Evolutionary conservation across 2,329 filamentous ascomycete genomes (phyloP).

Genomic region (Aspergillus fumigatiaffinis): DNA sequence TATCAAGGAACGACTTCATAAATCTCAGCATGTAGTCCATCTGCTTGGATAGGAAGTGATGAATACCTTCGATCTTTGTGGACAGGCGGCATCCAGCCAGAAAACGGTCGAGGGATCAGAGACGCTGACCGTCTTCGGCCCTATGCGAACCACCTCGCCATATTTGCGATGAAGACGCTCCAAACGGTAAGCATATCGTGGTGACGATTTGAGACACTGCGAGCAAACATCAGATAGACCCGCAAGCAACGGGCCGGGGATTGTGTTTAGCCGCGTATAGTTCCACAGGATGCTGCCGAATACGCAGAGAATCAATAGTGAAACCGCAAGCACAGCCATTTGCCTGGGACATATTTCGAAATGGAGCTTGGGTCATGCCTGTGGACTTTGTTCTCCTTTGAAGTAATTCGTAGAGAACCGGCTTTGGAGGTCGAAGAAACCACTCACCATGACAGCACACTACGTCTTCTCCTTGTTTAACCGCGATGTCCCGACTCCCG

Average conservation of each 20-base stretch:
- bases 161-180: conserved; percentile 11
- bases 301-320: conserved; percentile 2
- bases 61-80: neutral
- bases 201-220: neutral
- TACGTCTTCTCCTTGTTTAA: neutral
- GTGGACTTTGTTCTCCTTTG: neutral
- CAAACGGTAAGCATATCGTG: conserved; percentile 7
- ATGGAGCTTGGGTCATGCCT: neutral
- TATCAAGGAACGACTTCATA: neutral
- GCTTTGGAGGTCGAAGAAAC: neutral
- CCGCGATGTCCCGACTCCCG: conserved; percentile 17
- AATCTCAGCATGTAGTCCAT: too few relatives aligned
- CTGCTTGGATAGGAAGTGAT: too few relatives aligned
- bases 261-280: conserved; percentile 8
- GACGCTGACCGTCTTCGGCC: conserved; percentile 13
- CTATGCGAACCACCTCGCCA: conserved; percentile 15
- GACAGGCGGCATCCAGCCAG: neutral
- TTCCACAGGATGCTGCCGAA: conserved; percentile 9
- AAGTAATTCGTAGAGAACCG: neutral
- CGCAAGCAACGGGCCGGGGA: conserved; percentile 14
- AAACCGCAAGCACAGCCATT: conserved; percentile 12
- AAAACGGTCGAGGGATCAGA: conserved; percentile 8
- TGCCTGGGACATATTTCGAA: neutral
- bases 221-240: conserved; percentile 12
- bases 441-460: neutral